These are phyloP conservation scores for Polyplosphaeria fusca DNA, from an alignment of 495 filamentous ascomycete species.

Conservation along the genomic window DNA sequence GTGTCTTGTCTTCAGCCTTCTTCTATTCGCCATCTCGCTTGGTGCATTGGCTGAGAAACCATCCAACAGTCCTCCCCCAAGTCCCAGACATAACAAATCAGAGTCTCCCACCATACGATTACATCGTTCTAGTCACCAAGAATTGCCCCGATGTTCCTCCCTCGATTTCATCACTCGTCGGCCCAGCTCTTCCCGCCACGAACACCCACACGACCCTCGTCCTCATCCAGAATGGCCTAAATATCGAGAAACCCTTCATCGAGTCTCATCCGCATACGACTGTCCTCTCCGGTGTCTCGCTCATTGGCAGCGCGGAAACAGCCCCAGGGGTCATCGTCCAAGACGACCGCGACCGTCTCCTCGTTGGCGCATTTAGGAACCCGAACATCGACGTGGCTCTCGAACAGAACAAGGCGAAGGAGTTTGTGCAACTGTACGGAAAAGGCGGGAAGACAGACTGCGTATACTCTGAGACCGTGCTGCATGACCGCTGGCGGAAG, in stretches of 20 bases:
- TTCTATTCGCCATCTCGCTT: neutral
- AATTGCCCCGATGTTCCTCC: constrained; percentile 51
- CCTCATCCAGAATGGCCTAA: constrained; percentile 62
- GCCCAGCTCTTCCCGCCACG: constrained; percentile 49
- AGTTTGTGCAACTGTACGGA: constrained; percentile 37
- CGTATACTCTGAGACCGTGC: constrained; percentile 27
- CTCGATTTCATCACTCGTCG: constrained; percentile 46
- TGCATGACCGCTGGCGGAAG: constrained; percentile 38
- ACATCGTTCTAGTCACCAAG: constrained; percentile 59
- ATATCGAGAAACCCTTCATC: constrained; percentile 58
- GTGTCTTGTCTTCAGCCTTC: neutral
- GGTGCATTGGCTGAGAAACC: too few relatives aligned
- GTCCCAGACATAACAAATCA: constrained; percentile 44
- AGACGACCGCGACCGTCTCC: constrained; percentile 34
- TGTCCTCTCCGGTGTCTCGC: constrained; percentile 52
- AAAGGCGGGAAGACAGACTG: constrained; percentile 36
- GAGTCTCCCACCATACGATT: constrained; percentile 49
- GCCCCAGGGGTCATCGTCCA: constrained; percentile 41
- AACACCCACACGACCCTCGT: constrained; percentile 50
- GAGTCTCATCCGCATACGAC: constrained; percentile 50
- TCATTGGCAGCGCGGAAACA: constrained; percentile 51
- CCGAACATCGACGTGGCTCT: constrained; percentile 7
- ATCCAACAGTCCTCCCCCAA: constrained; percentile 37
- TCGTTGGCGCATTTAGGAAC: constrained; percentile 37
- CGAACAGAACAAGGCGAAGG: constrained; percentile 16